Evolutionary conservation across 345 rosid species (phyloP).

Genomic region (Citrus sp.): DNA sequence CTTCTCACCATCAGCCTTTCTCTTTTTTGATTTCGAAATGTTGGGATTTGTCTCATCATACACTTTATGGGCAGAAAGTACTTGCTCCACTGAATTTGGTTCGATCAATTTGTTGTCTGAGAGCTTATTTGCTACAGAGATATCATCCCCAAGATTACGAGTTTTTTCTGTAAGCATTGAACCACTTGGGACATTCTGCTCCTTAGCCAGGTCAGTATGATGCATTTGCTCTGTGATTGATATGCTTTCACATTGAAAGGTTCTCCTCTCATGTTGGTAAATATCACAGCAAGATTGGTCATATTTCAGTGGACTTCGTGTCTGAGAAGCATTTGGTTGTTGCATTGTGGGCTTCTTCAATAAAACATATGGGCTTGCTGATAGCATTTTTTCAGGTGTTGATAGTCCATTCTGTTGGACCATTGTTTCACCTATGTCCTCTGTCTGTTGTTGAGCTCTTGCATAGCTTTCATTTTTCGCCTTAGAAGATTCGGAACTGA

Average conservation of each 20-base stretch:
- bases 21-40: slow-evolving; percentile 42
- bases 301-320: slow-evolving; percentile 6
- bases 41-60: slow-evolving; percentile 28
- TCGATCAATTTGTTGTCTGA: slow-evolving; percentile 25
- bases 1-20: slow-evolving; percentile 36
- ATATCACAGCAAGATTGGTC: slow-evolving; percentile 24
- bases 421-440: slow-evolving; percentile 12
- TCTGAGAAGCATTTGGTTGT: slow-evolving; percentile 24
- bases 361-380: slow-evolving; percentile 9
- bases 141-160: slow-evolving; percentile 27
- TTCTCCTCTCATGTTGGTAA: slow-evolving; percentile 27
- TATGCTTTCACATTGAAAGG: slow-evolving; percentile 24
- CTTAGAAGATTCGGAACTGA: slow-evolving; percentile 29
- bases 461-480: slow-evolving; percentile 28
- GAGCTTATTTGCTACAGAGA: slow-evolving; percentile 20
- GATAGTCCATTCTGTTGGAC: slow-evolving; percentile 24
- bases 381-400: slow-evolving; percentile 21
- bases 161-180: slow-evolving; percentile 26
- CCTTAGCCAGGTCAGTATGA: slow-evolving; percentile 22
- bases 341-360: slow-evolving; percentile 23
- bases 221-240: slow-evolving; percentile 22
- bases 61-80: slow-evolving; percentile 22
- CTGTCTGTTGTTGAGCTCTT: slow-evolving; percentile 20
- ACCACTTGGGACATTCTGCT: slow-evolving; percentile 25
- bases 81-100: slow-evolving; percentile 35